Base-by-base conservation (phyloP, 2,329 filamentous ascomycete genomes). In the Trichoderma afroharzianum region DNA sequence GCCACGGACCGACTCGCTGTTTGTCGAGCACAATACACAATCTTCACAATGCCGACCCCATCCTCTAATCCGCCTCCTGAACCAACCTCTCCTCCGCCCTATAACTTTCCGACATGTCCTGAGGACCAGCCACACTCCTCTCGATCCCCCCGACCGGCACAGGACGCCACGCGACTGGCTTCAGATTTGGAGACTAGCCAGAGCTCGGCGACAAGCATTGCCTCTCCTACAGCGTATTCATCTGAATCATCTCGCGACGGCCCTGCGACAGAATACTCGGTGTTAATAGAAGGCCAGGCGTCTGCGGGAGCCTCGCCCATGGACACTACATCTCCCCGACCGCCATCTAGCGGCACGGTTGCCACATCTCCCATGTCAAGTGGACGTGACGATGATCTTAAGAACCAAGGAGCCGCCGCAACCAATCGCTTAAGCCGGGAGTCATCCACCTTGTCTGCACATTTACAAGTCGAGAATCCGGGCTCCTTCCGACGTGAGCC, bases 291-390 rank as follows among this genome's bases (percentile, higher is more conserved):
- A 6, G 75, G 76, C 26, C 77, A 74, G 24, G 68, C 75, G 66
- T 77, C 80, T 7, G 74, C 76, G 43, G 77, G 76, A 4, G 73
- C 78, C 32, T 79, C 80, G 18, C 81, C 84, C 64, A 77, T 81
- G 73, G 81, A 82, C n/a, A 80, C 81, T 6, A 84, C 83, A 77
- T 85, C 85, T 5, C 84, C 84, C 18, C 78, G 78, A 9, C 80
- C 83, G n/a, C 81, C 79, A 43, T 80, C 81, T 11, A 78, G 74
- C 50, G 74, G 74, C 28, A 81, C 80, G 33, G 76, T 76, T 72
- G 75, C 79, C 71, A 80, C 80, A 69, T 81, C 79, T 59, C 81
- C 80, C 72, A 77, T 76, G 57, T 78, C 76, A 58, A 79, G 69
- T 74, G 77, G 73, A 61, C 75, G 76, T 72, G 79, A 78, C n/a